Base-by-base conservation (phyloP, 805 yeast genomes). In the Zygosaccharomyces siamensis region DNA sequence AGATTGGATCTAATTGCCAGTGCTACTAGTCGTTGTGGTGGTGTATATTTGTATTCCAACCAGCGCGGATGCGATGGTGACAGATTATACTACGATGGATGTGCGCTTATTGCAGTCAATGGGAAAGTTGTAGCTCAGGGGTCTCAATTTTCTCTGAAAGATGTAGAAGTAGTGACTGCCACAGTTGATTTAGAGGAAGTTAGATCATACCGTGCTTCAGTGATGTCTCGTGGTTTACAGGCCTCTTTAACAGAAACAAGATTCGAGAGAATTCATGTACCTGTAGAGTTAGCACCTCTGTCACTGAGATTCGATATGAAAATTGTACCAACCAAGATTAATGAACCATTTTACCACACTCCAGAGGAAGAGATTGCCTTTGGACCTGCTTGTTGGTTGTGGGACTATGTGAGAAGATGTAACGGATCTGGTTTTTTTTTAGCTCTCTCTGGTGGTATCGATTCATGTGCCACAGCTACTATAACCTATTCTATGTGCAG, bases 21-120 rank as follows among this genome's bases (percentile, higher is more conserved):
- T 63, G 98, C 99, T 1, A 90, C 98, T 2, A 79, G 88, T 46
- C 89, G 93, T 68, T 90, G 97, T 64, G 99, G 99, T 46, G 99
- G 99, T 31, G 80, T 93, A 24, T 93, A 93, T 60, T 72, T 93
- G 43, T 93, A 93, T 60, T 79, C 98, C 14, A 93, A 93, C 69
- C 99, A 95, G 70, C 83, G 86, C 56, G 99, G 99, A 2, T 93
- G 99, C 67, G 99, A 93, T 66, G 99, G 99, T 58, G 99, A 95
- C 64, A 76, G 99, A 50, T 71, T 93, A 39, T 93, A 93, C 68
- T 93, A 93, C 63, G 99, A 93, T 66, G 99, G 99, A 0, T 88
- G 97, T 72, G 97, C 99, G 0, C 72, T 89, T 60, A 93, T 95
- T 63, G 89, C 89, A 5, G 87, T 90, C 40, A 93, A 95, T 64